Evolutionary conservation across 371 early-diverging fungal genomes (phyloP), one percentile per base, ranked within the genome.

Genomic region (Enterocytospora artemiae): DNA sequence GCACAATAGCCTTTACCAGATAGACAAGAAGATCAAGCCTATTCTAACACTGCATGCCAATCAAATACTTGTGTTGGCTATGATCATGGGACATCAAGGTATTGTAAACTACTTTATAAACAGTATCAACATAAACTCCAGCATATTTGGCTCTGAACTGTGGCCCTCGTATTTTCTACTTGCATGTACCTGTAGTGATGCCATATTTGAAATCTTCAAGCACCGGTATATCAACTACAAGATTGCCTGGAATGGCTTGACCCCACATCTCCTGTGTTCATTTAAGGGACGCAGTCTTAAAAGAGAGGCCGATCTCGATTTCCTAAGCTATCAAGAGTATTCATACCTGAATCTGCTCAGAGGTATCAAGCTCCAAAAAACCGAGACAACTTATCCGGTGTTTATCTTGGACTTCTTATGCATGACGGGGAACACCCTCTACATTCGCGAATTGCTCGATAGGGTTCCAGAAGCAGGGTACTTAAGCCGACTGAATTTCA

Each of bases 51-150:
- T 48, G 25, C 49, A 43, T 44, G 57, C 63, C 34, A 73, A 74
- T 55, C 51, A 63, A 5, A 56, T 72, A 7, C 66, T 76, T 34
- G 27, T 76, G 5, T 33, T 74, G 0, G 77, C 72, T 28, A 60
- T 74, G 67, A n/a, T 72, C 1, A 56, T 71, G 39, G 65, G 59
- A 20, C 65, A 65, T 20, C 36, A 71, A 2, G 52, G 50, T 0
- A 41, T 76, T 32, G 71, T 76, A n/a, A 30, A 63, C 18, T 57
- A 59, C n/a, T 73, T 76, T 31, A 54, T 76, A 12, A 51, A 45
- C n/a, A 61, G 45, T 1, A 63, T 74, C 14, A 69, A 45, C 41
- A 58, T 74, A 14, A 76, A 76, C 37, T 0, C 39, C 0, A 22
- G 68, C 2, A 70, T 73, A 27, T 68, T 74, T 65, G 70, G 70